Percentiles rank a stretch among this genome's conserved stretches.
These are phyloP conservation scores for Casuarina cunninghamiana DNA, from an alignment of 306 rosid genomes.

Conservation along the genomic window DNA sequence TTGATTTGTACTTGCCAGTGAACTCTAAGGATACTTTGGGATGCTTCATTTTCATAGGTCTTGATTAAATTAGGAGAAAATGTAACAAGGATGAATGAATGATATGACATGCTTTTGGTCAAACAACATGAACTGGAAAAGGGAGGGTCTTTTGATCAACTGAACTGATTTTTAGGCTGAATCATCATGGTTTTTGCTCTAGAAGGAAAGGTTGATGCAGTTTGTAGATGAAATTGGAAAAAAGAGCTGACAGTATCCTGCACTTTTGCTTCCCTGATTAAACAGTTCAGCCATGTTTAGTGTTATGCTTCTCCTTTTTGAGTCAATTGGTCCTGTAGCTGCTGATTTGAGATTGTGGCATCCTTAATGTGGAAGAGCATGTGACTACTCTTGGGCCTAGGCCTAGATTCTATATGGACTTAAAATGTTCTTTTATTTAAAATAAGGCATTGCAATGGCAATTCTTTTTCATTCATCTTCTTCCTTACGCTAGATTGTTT, in stretches of 20 bases:
- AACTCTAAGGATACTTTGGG: neutral
- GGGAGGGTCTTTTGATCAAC: neutral
- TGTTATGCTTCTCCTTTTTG: slow-evolving; percentile 6
- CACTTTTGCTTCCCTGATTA: neutral
- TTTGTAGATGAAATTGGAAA: neutral
- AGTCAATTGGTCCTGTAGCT: neutral
- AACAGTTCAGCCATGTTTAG: neutral
- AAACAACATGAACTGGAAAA: neutral
- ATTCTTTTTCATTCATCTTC: neutral
- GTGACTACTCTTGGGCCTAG: neutral
- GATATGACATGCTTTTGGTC: neutral
- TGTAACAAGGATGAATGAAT: neutral
- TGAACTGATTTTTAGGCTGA: neutral
- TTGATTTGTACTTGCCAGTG: neutral
- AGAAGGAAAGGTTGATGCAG: neutral
- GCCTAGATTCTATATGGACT: neutral
- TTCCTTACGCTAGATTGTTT: neutral
- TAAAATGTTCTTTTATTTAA: neutral
- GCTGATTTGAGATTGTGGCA: neutral
- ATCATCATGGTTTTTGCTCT: neutral
- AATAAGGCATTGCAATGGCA: no score
- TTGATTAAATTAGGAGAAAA: neutral
- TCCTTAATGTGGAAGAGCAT: neutral
- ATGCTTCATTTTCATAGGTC: neutral
- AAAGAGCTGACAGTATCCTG: neutral